These are phyloP conservation scores for Singerocomus inundabilis DNA, from an alignment of 1,284 basidiomycete genomes.

Conservation along the genomic window DNA sequence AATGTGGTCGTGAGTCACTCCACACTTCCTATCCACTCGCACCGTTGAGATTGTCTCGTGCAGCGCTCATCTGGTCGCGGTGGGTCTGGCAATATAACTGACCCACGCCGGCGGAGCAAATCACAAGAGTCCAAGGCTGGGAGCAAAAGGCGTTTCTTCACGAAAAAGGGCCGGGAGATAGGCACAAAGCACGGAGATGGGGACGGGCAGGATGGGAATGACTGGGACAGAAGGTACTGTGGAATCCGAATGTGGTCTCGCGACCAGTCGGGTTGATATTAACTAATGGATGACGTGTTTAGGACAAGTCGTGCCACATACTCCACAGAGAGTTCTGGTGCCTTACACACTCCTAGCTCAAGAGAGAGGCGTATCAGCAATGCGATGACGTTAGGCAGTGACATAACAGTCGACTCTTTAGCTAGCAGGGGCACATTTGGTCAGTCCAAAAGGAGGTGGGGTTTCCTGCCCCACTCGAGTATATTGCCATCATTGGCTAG, in stretches of 20 bases:
- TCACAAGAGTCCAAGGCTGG: conserved; percentile 27
- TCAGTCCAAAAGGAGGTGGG: not conserved
- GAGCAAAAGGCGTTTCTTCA: conserved; percentile 44
- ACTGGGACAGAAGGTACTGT: conserved; percentile 38
- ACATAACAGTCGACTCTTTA: not conserved
- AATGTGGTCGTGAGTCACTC: conserved; percentile 38
- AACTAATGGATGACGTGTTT: not conserved
- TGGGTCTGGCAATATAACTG: conserved; percentile 33
- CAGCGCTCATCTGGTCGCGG: conserved; percentile 49
- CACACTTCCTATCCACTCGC: not conserved
- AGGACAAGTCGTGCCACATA: conserved; percentile 17
- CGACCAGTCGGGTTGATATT: not conserved
- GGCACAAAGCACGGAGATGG: conserved; percentile 43
- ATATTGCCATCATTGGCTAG: not conserved
- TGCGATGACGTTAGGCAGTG: conserved; percentile 1
- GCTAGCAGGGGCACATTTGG: not conserved
- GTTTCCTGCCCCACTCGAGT: conserved; percentile 5
- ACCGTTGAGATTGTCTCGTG: not conserved
- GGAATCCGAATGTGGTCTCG: not conserved
- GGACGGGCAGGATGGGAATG: conserved; percentile 30
- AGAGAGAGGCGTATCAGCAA: conserved; percentile 5
- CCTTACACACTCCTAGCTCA: not conserved
- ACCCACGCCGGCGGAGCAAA: conserved; percentile 22
- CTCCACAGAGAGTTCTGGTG: conserved; percentile 15
- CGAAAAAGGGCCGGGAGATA: conserved; percentile 58